A percentile compares a stretch with the other conserved stretches of the same genome.
These are phyloP conservation scores for Mucor irregularis DNA, from an alignment of 371 early-diverging fungal genomes.

Conservation along the genomic window DNA sequence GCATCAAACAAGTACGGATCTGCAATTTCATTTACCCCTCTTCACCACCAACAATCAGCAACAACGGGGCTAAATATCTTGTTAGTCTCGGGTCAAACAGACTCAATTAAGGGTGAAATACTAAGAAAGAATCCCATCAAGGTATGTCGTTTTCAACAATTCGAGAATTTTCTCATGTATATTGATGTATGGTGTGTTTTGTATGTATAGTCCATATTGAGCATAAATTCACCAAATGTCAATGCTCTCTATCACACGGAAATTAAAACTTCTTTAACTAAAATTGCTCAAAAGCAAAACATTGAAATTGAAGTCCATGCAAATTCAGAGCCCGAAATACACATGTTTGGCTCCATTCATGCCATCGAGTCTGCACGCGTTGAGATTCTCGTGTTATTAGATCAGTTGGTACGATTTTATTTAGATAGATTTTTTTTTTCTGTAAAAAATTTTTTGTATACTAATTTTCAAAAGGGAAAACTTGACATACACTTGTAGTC, in stretches of 20 bases:
- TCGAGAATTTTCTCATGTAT: background rate
- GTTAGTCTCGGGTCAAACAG: constrained; percentile 1
- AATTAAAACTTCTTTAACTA: constrained; percentile 10
- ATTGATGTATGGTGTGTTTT: background rate
- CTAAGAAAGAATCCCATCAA: constrained; percentile 5
- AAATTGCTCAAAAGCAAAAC: constrained; percentile 3
- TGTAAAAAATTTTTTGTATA: background rate
- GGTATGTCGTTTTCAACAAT: no score
- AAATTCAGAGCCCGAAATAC: constrained; percentile 13
- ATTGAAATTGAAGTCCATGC: constrained; percentile 6
- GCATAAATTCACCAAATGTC: constrained; percentile 11
- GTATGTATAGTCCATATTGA: constrained; percentile 2
- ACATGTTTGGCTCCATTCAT: constrained; percentile 29
- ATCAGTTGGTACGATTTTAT: constrained; percentile 35
- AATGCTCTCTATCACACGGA: constrained; percentile 17
- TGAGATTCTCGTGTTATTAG: constrained; percentile 33
- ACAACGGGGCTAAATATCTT: constrained; percentile 1
- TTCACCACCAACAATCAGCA: no score
- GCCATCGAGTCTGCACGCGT: constrained; percentile 31
- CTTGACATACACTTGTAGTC: background rate
- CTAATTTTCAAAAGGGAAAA: no score
- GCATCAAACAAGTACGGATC: background rate
- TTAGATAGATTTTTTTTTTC: background rate
- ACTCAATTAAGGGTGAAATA: constrained; percentile 1
- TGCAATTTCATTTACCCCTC: constrained; percentile 3